Evolutionary conservation across 805 yeast species (phyloP).

Genomic region (Candida hungchunana): DNA sequence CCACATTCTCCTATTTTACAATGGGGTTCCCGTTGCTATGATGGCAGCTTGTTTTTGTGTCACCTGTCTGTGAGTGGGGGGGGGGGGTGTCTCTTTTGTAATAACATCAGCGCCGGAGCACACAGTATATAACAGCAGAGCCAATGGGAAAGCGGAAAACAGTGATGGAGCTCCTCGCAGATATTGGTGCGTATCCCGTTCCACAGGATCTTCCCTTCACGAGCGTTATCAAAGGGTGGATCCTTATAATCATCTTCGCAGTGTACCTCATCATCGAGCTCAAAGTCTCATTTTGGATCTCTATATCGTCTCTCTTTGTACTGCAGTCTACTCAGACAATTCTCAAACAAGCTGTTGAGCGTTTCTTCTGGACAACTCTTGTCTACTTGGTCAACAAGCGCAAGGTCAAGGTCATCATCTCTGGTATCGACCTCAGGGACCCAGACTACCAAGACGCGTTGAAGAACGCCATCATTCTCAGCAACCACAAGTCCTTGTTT

Average conservation of each 20-base stretch:
- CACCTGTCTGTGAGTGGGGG: too few relatives aligned
- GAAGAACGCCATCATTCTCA: constrained; percentile 33
- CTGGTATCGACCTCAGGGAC: constrained; percentile 25
- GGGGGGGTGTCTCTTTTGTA: too few relatives aligned
- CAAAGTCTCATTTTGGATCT: constrained; percentile 8
- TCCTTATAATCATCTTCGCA: constrained; percentile 10
- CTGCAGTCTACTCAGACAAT: constrained; percentile 3
- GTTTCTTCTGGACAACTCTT: constrained; percentile 19
- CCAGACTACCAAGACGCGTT: constrained; percentile 19
- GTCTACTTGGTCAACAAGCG: constrained; percentile 22
- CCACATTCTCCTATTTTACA: too few relatives aligned
- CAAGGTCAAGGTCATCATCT: constrained; percentile 25
- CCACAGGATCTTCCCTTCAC: constrained; percentile 16
- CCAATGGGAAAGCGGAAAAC: constrained; percentile 3
- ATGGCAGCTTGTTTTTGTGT: constrained; percentile 1
- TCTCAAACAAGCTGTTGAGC: constrained; percentile 1
- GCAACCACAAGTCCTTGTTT: constrained; percentile 65
- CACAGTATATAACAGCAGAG: too few relatives aligned
- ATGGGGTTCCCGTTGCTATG: too few relatives aligned
- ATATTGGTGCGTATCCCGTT: constrained; percentile 22
- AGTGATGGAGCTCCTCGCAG: constrained; percentile 16
- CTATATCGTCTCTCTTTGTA: constrained; percentile 2
- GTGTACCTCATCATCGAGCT: constrained; percentile 11
- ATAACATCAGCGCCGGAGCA: too few relatives aligned
- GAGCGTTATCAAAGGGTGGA: constrained; percentile 21